Percentiles rank a stretch among this genome's conserved stretches.
phyloP scores from a whole-genome alignment of 1,284 basidiomycete species.

The Fomes fomentarius region DNA sequence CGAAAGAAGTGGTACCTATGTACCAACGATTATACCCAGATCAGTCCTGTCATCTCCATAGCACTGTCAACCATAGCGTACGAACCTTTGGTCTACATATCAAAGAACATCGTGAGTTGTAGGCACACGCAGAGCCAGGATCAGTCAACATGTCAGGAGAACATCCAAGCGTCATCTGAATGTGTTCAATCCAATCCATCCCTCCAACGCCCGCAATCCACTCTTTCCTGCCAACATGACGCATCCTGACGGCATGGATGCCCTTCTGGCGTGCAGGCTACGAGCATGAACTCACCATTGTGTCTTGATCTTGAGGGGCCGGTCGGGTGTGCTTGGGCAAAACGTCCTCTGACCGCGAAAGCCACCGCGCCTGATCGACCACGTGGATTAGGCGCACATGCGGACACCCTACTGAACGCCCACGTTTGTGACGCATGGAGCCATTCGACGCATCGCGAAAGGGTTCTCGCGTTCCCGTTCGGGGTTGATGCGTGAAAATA shows the following conservation, averaged over 20 bases:
- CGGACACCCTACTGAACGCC: not conserved
- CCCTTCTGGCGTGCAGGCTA: slow-evolving; percentile 25
- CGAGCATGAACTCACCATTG: slow-evolving; percentile 36
- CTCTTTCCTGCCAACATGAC: slow-evolving; percentile 26
- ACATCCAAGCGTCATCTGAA: slow-evolving; percentile 38
- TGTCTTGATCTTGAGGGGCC: slow-evolving; percentile 40
- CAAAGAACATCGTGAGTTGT: slow-evolving; percentile 15
- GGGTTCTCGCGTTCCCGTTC: too few species aligned
- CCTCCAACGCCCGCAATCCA: slow-evolving; percentile 28
- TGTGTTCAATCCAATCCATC: slow-evolving; percentile 34
- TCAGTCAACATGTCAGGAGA: slow-evolving; percentile 21
- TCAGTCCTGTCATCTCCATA: slow-evolving; percentile 21
- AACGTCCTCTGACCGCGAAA: slow-evolving; percentile 20
- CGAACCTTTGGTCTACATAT: slow-evolving; percentile 76
- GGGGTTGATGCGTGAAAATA: too few species aligned
- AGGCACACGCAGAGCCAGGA: not conserved
- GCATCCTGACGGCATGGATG: slow-evolving; percentile 8
- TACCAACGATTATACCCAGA: slow-evolving; percentile 26
- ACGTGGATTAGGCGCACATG: slow-evolving; percentile 20
- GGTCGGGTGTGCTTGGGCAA: slow-evolving; percentile 25
- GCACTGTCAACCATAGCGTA: slow-evolving; percentile 20
- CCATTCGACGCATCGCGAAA: too few species aligned
- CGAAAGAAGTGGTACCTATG: slow-evolving; percentile 89
- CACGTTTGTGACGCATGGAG: too few species aligned
- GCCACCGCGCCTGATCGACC: slow-evolving; percentile 18